Evolutionary conservation across 2,329 filamentous ascomycete species (phyloP).

Genomic region (Penicillium vulpinum): DNA sequence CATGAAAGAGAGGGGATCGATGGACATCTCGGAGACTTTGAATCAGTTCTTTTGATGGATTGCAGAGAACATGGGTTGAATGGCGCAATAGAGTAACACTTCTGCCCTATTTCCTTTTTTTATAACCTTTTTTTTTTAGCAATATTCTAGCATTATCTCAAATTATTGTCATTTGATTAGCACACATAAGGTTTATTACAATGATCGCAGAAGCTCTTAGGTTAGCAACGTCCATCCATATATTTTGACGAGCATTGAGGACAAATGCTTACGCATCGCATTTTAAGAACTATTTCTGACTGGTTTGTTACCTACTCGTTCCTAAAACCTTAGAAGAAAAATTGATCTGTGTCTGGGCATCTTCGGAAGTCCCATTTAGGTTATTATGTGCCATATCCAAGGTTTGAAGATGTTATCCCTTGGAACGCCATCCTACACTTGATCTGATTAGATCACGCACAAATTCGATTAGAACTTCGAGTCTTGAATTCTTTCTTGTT

Average conservation of each 20-base stretch:
- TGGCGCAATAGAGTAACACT: neutral
- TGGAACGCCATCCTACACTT: neutral
- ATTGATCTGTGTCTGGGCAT: too few species aligned
- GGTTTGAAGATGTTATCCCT: neutral
- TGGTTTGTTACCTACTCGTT: too few species aligned
- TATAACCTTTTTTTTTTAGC: neutral
- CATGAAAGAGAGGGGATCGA: slow-evolving; percentile 7
- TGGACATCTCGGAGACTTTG: slow-evolving; percentile 1
- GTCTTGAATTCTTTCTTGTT: too few species aligned
- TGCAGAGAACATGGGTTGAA: neutral
- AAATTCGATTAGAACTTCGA: too few species aligned
- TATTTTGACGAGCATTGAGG: too few species aligned
- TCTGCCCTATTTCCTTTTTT: too few species aligned
- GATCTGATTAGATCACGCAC: too few species aligned
- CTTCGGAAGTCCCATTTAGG: too few species aligned
- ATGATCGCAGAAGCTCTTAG: too few species aligned
- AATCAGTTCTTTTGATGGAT: slow-evolving; percentile 6
- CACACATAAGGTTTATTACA: neutral
- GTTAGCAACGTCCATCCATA: too few species aligned
- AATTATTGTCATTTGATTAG: neutral
- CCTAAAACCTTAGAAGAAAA: too few species aligned
- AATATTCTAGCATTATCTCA: neutral
- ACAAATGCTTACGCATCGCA: too few species aligned
- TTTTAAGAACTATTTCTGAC: neutral
- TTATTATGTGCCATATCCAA: neutral